phyloP scores from a whole-genome alignment of 2,329 filamentous ascomycete species.

The Hypoxylon sp. region DNA sequence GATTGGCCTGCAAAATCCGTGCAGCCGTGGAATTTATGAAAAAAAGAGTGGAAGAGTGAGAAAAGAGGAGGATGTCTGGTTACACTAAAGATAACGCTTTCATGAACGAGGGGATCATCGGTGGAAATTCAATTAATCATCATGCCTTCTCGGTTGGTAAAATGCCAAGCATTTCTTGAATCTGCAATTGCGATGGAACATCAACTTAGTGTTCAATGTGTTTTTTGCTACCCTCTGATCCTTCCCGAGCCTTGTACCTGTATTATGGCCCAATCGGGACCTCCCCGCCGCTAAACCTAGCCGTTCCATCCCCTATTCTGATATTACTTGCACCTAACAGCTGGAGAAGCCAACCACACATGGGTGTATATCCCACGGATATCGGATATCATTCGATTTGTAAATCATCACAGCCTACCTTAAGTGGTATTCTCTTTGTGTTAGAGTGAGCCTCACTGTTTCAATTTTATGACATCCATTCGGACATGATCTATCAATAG shows the following conservation, averaged over 20 bases:
- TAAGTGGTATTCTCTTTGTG: not conserved
- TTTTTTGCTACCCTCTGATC: conserved; percentile 36
- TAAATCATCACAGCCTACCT: conserved; percentile 12
- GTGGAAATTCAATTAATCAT: conserved; percentile 43
- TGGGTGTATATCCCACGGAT: conserved; percentile 12
- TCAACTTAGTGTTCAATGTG: not conserved
- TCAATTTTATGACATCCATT: conserved; percentile 9
- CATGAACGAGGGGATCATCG: conserved; percentile 27
- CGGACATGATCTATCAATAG: not conserved
- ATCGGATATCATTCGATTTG: conserved; percentile 25
- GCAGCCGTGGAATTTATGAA: conserved; percentile 11
- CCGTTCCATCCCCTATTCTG: conserved; percentile 28
- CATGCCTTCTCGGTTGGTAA: conserved; percentile 42
- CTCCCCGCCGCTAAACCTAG: conserved; percentile 27
- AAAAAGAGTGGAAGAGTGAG: conserved; percentile 18
- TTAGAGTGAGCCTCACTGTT: conserved; percentile 1
- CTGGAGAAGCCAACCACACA: conserved; percentile 6
- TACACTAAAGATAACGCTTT: conserved; percentile 43
- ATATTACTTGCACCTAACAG: conserved; percentile 15
- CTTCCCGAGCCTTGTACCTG: conserved; percentile 32
- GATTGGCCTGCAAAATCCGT: conserved; percentile 18
- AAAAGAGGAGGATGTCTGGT: conserved; percentile 31
- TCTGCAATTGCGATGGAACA: conserved; percentile 39
- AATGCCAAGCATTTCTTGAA: conserved; percentile 36
- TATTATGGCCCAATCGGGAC: conserved; percentile 35